Evolutionary conservation across 1,284 basidiomycete species (phyloP), one percentile per base, ranked within the genome.

Genomic region (Rhodotorula sp.): DNA sequence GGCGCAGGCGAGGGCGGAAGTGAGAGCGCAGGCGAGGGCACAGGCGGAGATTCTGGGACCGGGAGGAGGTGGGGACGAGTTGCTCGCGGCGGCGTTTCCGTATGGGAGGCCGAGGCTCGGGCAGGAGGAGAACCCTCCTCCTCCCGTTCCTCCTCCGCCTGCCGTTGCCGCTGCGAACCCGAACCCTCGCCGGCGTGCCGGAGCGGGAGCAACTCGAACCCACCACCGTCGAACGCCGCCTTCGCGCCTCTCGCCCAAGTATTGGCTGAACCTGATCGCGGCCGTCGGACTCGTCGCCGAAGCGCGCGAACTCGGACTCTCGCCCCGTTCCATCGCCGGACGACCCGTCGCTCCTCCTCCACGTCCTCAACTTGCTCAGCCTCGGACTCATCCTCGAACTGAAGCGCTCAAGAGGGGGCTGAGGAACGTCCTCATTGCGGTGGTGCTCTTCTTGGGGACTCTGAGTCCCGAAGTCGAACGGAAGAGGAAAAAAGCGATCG

Each of bases 391-490:
- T 58, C 68, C 60, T 7, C 59, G 56, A 49, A 60, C 60, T 23
- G 61, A 67, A 2, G 69, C 71, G 5, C 52, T 71, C 8, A 62
- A 60, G 19, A 47, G 60, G n/a, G 64, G 58, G 8, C 7, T 55
- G 26, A 56, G 67, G 43, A 66, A 52, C n/a, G 60, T 69, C 14
- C 1, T 48, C 14, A 47, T 68, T 5, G 72, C 68, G 28, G 5
- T 72, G 23, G 73, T 80, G 12, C 67, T 80, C 26, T 80, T 80
- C 65, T 38, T 79, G 12, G 78, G 75, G 28, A 80, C 78, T 5
- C 66, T 80, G 16, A 68, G 74, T 34, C 79, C 79, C 0, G 79
- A 79, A 57, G 74, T 80, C 19, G 79, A 80, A 64, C 66, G 77
- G 45, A 76, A 79, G 63, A 43, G 79, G 38, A 76, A 73, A 56